Evolutionary conservation across 495 filamentous ascomycete species (phyloP).

Genomic region (Podospora australis): DNA sequence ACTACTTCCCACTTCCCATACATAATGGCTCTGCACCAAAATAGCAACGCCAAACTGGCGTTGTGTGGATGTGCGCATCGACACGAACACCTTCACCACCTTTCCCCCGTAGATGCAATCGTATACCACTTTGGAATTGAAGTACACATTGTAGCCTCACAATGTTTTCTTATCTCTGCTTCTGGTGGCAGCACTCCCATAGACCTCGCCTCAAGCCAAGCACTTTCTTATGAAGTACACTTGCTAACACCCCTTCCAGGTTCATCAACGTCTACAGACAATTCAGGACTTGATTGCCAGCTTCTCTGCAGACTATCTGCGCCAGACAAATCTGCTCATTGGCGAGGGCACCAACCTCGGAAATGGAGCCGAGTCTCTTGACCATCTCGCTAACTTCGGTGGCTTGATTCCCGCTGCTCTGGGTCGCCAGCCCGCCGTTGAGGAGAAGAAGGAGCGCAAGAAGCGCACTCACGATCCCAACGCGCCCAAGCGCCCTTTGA

Average conservation of each 20-base stretch:
- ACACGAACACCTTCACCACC: too few species aligned
- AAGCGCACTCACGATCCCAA: slow-evolving; percentile 88
- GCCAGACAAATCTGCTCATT: slow-evolving; percentile 73
- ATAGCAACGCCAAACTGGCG: too few species aligned
- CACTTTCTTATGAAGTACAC: neutral
- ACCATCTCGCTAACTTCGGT: slow-evolving; percentile 41
- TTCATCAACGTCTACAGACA: slow-evolving; percentile 64
- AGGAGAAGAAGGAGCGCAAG: slow-evolving; percentile 75
- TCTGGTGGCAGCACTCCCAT: neutral
- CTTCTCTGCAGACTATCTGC: slow-evolving; percentile 70
- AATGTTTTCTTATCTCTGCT: neutral
- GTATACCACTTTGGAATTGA: too few species aligned
- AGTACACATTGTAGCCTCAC: too few species aligned
- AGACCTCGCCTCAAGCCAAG: neutral
- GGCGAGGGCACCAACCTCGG: slow-evolving; percentile 50
- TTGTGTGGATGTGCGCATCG: too few species aligned
- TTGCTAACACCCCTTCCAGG: slow-evolving; percentile 42
- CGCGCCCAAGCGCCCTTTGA: slow-evolving; percentile 86
- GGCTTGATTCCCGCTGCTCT: slow-evolving; percentile 31
- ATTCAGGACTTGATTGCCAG: slow-evolving; percentile 67
- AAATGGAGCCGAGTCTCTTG: slow-evolving; percentile 41
- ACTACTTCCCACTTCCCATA: neutral
- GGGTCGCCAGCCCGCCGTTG: slow-evolving; percentile 37
- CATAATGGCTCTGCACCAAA: too few species aligned
- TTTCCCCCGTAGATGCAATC: too few species aligned